phyloP scores from a whole-genome alignment of 1,284 basidiomycete species.

The Phellinidium pouzarii region DNA sequence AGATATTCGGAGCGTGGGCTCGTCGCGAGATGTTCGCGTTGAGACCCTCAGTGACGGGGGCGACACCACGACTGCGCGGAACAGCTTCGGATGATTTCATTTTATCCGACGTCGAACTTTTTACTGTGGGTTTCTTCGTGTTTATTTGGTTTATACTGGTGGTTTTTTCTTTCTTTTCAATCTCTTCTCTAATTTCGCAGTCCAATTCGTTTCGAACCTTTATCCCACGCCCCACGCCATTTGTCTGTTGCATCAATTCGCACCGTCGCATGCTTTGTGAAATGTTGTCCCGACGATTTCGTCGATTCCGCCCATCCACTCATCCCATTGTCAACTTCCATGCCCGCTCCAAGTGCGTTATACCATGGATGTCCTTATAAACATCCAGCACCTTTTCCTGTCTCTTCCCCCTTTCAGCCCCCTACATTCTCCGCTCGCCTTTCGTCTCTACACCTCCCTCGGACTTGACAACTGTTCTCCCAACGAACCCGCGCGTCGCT shows the following conservation, averaged over 20 bases:
- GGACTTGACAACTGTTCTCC: neutral
- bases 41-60: slow-evolving; percentile 41
- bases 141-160: slow-evolving; percentile 6
- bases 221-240: neutral
- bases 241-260: neutral
- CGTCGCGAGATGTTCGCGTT: slow-evolving; percentile 68
- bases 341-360: neutral
- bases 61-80: slow-evolving; percentile 9
- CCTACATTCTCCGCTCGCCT: neutral
- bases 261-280: slow-evolving; percentile 2
- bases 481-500: neutral
- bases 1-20: slow-evolving; percentile 73
- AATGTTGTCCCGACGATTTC: neutral
- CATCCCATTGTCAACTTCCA: neutral
- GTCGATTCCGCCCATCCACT: neutral
- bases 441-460: no score
- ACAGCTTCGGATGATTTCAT: slow-evolving; percentile 11
- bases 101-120: neutral
- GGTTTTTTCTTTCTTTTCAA: neutral
- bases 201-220: neutral
- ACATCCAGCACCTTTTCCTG: neutral
- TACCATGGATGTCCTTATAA: neutral
- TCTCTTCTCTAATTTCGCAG: neutral
- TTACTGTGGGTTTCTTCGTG: neutral
- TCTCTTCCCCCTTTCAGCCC: neutral